Evolutionary conservation across 306 rosid genomes (phyloP).

Genomic region (Cucumis melo): DNA sequence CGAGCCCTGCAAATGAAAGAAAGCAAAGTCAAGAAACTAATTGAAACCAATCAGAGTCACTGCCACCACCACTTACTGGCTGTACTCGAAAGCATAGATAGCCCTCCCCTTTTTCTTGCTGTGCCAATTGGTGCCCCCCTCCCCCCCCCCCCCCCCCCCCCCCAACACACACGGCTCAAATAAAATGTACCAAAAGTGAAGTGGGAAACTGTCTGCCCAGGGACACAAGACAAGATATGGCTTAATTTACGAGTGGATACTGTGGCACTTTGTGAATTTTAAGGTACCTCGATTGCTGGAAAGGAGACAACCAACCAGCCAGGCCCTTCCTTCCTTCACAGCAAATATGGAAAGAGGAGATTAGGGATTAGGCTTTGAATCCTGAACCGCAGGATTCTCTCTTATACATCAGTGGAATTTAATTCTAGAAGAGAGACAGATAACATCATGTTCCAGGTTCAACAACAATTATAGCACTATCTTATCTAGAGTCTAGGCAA

Average conservation of each 20-base stretch:
- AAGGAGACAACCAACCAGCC: not conserved
- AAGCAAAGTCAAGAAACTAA: constrained; percentile 6
- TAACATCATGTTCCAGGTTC: not conserved
- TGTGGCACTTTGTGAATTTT: constrained; percentile 7
- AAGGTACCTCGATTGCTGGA: constrained; percentile 18
- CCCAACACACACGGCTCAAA: not conserved
- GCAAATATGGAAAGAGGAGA: not conserved
- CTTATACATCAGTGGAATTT: not conserved
- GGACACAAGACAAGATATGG: constrained; percentile 15
- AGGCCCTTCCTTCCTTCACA: constrained; percentile 6
- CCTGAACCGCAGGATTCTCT: not conserved
- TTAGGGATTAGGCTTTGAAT: not conserved
- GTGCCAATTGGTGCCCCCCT: not conserved
- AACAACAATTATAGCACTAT: not conserved
- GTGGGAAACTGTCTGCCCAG: constrained; percentile 10
- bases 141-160: not conserved
- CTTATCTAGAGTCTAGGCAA: not conserved
- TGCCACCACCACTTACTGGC: constrained; percentile 9
- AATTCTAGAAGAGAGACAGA: not conserved
- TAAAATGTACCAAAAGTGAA: constrained; percentile 3
- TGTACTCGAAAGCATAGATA: not conserved
- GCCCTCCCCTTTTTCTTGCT: not conserved
- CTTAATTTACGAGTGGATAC: constrained; percentile 2
- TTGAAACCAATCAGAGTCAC: constrained; percentile 5
- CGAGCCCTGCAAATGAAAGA: not conserved